A percentile compares a stretch with the other conserved stretches of the same genome.
Evolutionary conservation across 495 filamentous ascomycete species (phyloP).

Genomic region (Hyaloscypha hepaticicola): DNA sequence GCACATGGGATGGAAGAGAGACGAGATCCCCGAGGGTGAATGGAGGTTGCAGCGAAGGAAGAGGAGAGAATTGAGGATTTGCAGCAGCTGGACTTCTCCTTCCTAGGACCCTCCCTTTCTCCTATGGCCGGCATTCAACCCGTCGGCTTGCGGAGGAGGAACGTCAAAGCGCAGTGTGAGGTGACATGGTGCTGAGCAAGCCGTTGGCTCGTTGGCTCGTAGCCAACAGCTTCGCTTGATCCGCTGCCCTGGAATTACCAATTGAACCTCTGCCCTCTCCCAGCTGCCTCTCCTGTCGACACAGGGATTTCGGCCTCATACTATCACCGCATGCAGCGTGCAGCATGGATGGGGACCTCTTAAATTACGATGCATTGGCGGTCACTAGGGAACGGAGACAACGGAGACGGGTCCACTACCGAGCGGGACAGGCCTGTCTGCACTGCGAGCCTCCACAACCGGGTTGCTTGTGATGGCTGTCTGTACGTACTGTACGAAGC

Average conservation of each 20-base stretch:
- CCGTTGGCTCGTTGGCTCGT: too few species aligned
- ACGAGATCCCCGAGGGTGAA: too few species aligned
- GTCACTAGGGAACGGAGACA: constrained; percentile 1
- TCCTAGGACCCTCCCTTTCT: too few species aligned
- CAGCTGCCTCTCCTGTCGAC: neutral
- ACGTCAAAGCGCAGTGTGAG: neutral
- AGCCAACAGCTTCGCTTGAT: too few species aligned
- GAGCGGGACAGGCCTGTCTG: neutral
- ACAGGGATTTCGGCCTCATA: too few species aligned
- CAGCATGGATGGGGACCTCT: constrained; percentile 13
- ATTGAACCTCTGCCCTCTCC: too few species aligned
- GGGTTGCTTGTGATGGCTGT: neutral
- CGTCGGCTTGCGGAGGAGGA: neutral
- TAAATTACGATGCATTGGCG: constrained; percentile 15
- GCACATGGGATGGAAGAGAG: neutral
- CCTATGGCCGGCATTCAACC: neutral
- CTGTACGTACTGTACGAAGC: too few species aligned
- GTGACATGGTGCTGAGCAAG: neutral
- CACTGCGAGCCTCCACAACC: neutral
- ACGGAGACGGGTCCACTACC: neutral
- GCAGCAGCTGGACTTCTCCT: neutral
- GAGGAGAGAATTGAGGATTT: neutral
- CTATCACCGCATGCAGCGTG: constrained; percentile 9
- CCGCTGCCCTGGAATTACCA: neutral
- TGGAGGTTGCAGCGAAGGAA: too few species aligned